A percentile compares a stretch with the other conserved stretches of the same genome.
These are phyloP conservation scores for Microstegium vimineum DNA, from an alignment of 176 grass and related monocot genomes.

Conservation along the genomic window DNA sequence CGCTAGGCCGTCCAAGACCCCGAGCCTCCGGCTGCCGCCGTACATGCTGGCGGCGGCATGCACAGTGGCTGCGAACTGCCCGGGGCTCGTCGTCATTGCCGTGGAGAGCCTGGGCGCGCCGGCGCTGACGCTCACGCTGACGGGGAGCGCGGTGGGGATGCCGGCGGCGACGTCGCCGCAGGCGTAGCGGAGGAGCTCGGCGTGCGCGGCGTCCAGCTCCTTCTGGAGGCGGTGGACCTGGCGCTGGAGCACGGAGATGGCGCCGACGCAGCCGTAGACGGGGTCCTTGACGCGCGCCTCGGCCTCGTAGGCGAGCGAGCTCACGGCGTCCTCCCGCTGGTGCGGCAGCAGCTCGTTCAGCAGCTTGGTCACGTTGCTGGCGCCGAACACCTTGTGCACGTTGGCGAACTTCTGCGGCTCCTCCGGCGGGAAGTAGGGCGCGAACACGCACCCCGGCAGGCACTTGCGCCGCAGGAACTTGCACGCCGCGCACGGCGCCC, in stretches of 20 bases:
- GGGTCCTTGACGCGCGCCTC: conserved; percentile 80
- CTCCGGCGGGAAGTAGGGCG: conserved; percentile 77
- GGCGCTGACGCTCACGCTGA: not conserved
- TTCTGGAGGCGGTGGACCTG: conserved; percentile 80
- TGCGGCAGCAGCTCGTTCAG: conserved; percentile 75
- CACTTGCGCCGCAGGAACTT: conserved; percentile 76
- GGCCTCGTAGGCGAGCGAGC: conserved; percentile 76
- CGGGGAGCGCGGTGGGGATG: conserved; percentile 46
- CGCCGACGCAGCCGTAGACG: conserved; percentile 76
- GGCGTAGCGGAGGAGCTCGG: conserved; percentile 72
- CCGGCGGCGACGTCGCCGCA: conserved; percentile 39
- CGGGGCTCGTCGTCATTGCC: conserved; percentile 34
- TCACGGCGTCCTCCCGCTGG: conserved; percentile 79
- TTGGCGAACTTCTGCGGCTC: conserved; percentile 81
- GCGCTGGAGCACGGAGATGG: conserved; percentile 74
- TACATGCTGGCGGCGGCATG: conserved; percentile 27
- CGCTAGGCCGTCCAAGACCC: conserved; percentile 12
- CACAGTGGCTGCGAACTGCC: conserved; percentile 6
- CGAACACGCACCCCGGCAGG: conserved; percentile 76
- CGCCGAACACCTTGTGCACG: conserved; percentile 81
- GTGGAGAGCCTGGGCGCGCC: conserved; percentile 25
- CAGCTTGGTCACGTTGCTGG: conserved; percentile 80
- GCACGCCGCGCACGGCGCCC: conserved; percentile 66
- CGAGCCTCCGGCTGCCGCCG: conserved; percentile 39
- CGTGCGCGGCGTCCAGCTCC: conserved; percentile 72